Evolutionary conservation across 768 basidiomycete species (phyloP).

Genomic region (Fibroporia radiculosa): DNA sequence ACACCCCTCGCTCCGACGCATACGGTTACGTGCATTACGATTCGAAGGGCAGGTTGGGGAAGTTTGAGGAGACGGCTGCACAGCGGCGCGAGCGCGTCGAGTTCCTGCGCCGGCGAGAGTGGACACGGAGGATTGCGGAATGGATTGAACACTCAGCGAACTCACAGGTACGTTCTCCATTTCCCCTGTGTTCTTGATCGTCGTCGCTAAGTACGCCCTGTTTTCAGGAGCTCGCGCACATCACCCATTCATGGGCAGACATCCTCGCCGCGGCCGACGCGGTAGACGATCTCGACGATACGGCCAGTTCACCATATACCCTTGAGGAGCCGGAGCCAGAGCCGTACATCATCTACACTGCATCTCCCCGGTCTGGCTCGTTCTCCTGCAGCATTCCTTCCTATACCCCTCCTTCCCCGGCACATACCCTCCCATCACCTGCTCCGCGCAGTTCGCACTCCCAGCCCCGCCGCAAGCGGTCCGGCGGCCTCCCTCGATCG

Average conservation of each 20-base stretch:
- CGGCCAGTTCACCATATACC: constrained; percentile 7
- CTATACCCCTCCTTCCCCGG: constrained; percentile 4
- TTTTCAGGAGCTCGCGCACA: constrained; percentile 10
- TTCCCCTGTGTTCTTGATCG: background rate
- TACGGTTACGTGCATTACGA: background rate
- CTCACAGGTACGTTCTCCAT: background rate
- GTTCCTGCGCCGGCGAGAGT: constrained; percentile 41
- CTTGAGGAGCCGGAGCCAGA: constrained; percentile 13
- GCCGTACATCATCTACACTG: constrained; percentile 19
- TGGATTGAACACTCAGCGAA: constrained; percentile 21
- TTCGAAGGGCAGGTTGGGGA: constrained; percentile 32
- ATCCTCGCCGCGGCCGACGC: constrained; percentile 16
- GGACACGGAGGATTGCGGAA: constrained; percentile 31
- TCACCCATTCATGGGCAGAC: constrained; percentile 14
- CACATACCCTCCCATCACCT: constrained; percentile 7
- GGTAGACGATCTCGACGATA: constrained; percentile 9
- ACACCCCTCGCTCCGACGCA: background rate
- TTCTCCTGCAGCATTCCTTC: constrained; percentile 1
- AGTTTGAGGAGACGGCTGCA: constrained; percentile 34
- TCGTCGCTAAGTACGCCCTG: background rate
- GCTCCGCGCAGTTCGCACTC: constrained; percentile 5
- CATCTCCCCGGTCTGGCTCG: constrained; percentile 11
- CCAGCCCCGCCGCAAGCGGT: constrained; percentile 6
- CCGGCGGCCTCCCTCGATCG: constrained; percentile 11
- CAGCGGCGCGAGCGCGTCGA: constrained; percentile 46